These are phyloP conservation scores for Colletotrichum liriopes DNA, from an alignment of 2,329 filamentous ascomycete genomes.

Conservation along the genomic window DNA sequence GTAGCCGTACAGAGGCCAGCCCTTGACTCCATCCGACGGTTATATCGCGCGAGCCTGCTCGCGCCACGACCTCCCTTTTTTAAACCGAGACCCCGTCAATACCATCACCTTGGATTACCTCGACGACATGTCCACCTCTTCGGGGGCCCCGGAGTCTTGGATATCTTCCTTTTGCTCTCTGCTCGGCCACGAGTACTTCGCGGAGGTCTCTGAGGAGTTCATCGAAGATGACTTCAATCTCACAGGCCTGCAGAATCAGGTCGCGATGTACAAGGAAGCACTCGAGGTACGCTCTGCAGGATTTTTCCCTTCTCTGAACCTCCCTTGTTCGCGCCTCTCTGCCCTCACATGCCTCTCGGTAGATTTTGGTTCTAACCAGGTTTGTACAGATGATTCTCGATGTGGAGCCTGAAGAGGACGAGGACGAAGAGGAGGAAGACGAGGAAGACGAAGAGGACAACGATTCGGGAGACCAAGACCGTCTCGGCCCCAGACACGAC, in stretches of 20 bases:
- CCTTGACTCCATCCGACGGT: slow-evolving; percentile 13
- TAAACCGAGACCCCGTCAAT: slow-evolving; percentile 45
- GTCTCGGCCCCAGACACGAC: slow-evolving; percentile 67
- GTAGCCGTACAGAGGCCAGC: slow-evolving; percentile 14
- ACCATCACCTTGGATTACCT: slow-evolving; percentile 40
- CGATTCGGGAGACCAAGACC: slow-evolving; percentile 76
- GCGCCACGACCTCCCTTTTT: slow-evolving; percentile 20
- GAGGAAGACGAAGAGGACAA: slow-evolving; percentile 82
- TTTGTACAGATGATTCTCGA: slow-evolving; percentile 89
- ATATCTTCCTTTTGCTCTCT: slow-evolving; percentile 97
- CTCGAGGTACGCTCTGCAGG: slow-evolving; percentile 74
- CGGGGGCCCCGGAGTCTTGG: slow-evolving; percentile 86
- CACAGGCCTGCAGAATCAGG: slow-evolving; percentile 93
- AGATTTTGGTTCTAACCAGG: slow-evolving; percentile 43
- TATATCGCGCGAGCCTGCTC: slow-evolving; percentile 26
- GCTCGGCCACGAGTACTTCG: slow-evolving; percentile 98
- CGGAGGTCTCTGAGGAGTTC: slow-evolving; percentile 98
- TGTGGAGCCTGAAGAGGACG: slow-evolving; percentile 95
- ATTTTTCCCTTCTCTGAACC: not conserved
- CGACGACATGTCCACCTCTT: slow-evolving; percentile 71
- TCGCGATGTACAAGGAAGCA: slow-evolving; percentile 99
- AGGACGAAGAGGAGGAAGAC: slow-evolving; percentile 88
- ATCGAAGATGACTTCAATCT: slow-evolving; percentile 99
- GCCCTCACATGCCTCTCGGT: not conserved
- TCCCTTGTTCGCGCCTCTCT: not conserved